phyloP scores from a whole-genome alignment of 345 rosid genomes.

The Mangifera indica region DNA sequence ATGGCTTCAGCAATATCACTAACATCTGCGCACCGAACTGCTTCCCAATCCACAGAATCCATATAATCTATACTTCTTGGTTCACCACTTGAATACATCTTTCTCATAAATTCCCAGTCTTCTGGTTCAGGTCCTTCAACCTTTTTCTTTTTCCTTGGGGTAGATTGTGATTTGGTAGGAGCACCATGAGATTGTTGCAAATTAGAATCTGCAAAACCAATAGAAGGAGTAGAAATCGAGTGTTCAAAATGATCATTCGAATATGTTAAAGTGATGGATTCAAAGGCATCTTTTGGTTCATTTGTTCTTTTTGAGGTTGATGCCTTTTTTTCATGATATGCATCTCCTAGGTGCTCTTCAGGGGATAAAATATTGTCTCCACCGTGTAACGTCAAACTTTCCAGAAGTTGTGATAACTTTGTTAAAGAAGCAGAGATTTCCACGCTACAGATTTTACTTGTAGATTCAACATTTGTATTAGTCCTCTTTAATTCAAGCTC shows the following conservation, averaged over 20 bases:
- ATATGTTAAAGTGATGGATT: neutral
- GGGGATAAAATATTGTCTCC: neutral
- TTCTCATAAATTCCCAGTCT: conserved; percentile 52
- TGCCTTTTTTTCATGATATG: neutral
- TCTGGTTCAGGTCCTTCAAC: conserved; percentile 15
- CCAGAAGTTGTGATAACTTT: neutral
- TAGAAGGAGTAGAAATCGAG: neutral
- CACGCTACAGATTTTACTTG: neutral
- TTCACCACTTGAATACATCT: conserved; percentile 28
- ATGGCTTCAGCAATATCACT: conserved; percentile 35
- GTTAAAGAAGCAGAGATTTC: neutral
- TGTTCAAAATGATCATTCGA: neutral
- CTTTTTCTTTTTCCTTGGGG: conserved; percentile 23
- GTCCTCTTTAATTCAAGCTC: conserved; percentile 26
- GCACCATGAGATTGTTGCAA: neutral
- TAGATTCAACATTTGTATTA: neutral
- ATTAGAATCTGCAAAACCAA: no score
- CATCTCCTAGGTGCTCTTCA: neutral
- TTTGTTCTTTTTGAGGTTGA: neutral
- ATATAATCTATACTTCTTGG: conserved; percentile 27
- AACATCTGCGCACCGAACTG: conserved; percentile 37
- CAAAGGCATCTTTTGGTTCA: neutral
- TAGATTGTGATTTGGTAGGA: neutral
- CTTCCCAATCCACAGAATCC: conserved; percentile 69
- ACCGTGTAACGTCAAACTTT: neutral